Evolutionary conservation across 169 alveolate species (phyloP).

Genomic region (Eimeria zaria): DNA sequence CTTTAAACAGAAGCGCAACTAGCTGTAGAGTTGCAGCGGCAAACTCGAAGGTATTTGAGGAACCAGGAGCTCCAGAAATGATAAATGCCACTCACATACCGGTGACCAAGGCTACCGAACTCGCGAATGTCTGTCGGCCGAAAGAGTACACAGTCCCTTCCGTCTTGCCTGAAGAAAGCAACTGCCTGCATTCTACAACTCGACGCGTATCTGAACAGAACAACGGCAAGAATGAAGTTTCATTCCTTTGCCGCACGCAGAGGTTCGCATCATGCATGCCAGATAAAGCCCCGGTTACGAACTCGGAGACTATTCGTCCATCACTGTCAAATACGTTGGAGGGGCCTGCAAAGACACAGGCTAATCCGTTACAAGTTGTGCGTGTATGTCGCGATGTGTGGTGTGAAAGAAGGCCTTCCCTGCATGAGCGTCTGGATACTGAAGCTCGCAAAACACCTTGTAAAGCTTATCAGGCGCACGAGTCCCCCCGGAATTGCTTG

Average conservation of each 20-base stretch:
- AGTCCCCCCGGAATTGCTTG: background rate
- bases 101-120: background rate
- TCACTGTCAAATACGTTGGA: background rate
- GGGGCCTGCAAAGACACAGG: background rate
- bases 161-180: background rate
- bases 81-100: background rate
- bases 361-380: constrained; percentile 15
- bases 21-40: background rate
- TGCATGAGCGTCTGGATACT: background rate
- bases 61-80: background rate
- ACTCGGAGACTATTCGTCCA: background rate
- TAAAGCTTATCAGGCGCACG: background rate
- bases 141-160: background rate
- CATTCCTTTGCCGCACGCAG: background rate
- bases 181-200: background rate
- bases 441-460: background rate
- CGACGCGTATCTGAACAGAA: background rate
- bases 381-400: constrained; percentile 10
- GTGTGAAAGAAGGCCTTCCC: background rate
- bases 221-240: background rate
- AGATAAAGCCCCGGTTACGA: background rate
- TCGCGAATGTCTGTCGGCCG: background rate
- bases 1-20: background rate
- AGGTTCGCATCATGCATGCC: background rate
- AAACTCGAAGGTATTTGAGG: background rate